A percentile compares a stretch with the other conserved stretches of the same genome.
Conservation (phyloP, 2,329 filamentous ascomycete genomes). For the Exophiala alcalophila region DNA sequence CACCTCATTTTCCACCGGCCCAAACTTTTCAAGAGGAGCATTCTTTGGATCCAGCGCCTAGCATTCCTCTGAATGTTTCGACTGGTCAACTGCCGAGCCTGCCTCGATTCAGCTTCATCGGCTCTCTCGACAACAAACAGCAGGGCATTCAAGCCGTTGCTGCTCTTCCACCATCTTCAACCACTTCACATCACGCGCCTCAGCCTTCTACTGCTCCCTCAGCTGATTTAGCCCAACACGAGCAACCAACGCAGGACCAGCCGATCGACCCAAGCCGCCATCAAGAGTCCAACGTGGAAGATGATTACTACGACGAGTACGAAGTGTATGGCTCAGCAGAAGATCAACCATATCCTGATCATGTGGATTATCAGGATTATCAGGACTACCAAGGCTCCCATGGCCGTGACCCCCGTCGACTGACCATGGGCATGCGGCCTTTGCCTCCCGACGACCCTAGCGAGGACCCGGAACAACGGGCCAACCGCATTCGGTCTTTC, state of each 20-base stretch:
- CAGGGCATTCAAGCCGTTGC: background rate
- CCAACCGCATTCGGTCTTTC: slow-evolving; percentile 95
- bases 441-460: slow-evolving; percentile 81
- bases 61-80: slow-evolving; percentile 13
- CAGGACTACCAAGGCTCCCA: slow-evolving; percentile 24
- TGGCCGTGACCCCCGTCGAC: slow-evolving; percentile 46
- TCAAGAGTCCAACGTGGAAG: slow-evolving; percentile 3
- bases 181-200: slow-evolving; percentile 4
- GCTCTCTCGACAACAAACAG: slow-evolving; percentile 15
- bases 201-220: slow-evolving; percentile 11
- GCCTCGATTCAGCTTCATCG: slow-evolving; percentile 22
- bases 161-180: background rate
- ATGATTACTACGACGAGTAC: slow-evolving; percentile 17
- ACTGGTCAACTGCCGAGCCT: slow-evolving; percentile 15
- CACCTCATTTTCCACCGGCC: background rate
- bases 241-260: slow-evolving; percentile 4
- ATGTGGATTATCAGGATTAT: slow-evolving; percentile 19
- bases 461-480: slow-evolving; percentile 89
- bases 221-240: slow-evolving; percentile 3
- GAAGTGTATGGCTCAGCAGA: slow-evolving; percentile 11
- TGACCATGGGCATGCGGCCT: slow-evolving; percentile 69
- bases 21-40: slow-evolving; percentile 2
- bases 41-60: slow-evolving; percentile 5
- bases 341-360: slow-evolving; percentile 11
- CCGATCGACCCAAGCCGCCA: background rate